Evolutionary conservation across 139 green algal genomes (phyloP).

Genomic region (Closterium sp.): DNA sequence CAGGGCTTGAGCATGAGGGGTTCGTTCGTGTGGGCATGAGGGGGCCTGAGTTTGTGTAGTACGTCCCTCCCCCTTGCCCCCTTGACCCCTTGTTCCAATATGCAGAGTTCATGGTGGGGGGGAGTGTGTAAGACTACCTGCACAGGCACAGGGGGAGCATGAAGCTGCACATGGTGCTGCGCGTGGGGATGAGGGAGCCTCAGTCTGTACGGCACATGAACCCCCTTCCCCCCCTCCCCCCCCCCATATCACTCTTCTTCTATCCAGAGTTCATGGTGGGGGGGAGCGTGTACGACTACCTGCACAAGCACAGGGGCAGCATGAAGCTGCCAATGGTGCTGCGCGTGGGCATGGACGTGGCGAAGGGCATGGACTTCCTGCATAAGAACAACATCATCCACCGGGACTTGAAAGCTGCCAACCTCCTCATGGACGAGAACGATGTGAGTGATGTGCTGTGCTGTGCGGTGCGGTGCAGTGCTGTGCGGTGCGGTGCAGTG

Average conservation of each 20-base stretch:
- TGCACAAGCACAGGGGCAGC: slow-evolving; percentile 65
- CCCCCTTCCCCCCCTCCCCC: not conserved
- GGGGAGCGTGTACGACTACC: slow-evolving; percentile 91
- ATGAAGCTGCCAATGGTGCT: slow-evolving; percentile 72
- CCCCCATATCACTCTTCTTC: not conserved
- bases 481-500: too few relatives aligned
- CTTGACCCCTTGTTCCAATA: not conserved
- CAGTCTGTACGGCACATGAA: not conserved
- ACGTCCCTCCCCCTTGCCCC: too few relatives aligned
- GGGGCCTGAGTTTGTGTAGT: too few relatives aligned
- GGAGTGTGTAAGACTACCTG: slow-evolving; percentile 93
- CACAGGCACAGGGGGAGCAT: slow-evolving; percentile 63
- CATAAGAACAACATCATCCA: not conserved
- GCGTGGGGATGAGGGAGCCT: too few relatives aligned
- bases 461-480: too few relatives aligned
- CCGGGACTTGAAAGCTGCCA: not conserved
- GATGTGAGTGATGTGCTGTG: too few relatives aligned
- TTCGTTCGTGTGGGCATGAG: too few relatives aligned
- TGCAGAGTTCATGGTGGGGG: slow-evolving; percentile 91
- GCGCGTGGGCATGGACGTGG: slow-evolving; percentile 80
- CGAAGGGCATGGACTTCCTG: not conserved
- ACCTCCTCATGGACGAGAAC: too few relatives aligned
- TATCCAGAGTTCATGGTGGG: slow-evolving; percentile 89
- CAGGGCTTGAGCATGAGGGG: too few relatives aligned
- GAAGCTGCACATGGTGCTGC: slow-evolving; percentile 60